A percentile compares a stretch with the other conserved stretches of the same genome.
Evolutionary conservation across 2,329 filamentous ascomycete genomes (phyloP).

Genomic region (Sordariomycetes sp.): DNA sequence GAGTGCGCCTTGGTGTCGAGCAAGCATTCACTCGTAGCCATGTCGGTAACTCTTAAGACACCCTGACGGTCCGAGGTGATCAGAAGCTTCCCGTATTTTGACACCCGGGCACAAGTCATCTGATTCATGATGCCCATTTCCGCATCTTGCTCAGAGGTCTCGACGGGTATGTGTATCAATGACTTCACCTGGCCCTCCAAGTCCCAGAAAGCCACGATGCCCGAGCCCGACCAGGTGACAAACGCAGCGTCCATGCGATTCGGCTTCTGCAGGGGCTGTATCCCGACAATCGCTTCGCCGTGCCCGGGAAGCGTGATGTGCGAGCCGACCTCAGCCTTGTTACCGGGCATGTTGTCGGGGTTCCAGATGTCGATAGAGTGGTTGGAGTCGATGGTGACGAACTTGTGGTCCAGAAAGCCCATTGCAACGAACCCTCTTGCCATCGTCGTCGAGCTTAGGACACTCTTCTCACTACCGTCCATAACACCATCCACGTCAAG

Average conservation of each 20-base stretch:
- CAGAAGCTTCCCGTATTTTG: conserved; percentile 54
- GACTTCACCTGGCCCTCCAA: conserved; percentile 59
- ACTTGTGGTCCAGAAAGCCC: conserved; percentile 55
- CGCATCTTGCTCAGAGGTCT: conserved; percentile 42
- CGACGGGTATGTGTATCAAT: conserved; percentile 59
- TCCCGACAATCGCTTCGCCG: conserved; percentile 61
- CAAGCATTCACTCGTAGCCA: conserved; percentile 48
- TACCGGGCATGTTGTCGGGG: conserved; percentile 31
- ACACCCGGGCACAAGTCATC: conserved; percentile 49
- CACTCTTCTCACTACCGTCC: conserved; percentile 24
- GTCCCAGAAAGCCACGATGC: conserved; percentile 77
- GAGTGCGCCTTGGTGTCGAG: conserved; percentile 79
- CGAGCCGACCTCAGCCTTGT: conserved; percentile 24
- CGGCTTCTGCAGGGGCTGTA: conserved; percentile 52
- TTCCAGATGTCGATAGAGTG: conserved; percentile 65
- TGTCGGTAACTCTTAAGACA: conserved; percentile 64
- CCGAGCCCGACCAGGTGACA: conserved; percentile 80
- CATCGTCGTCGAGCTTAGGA: conserved; percentile 27
- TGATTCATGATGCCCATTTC: conserved; percentile 49
- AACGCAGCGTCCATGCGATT: conserved; percentile 62
- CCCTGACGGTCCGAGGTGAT: conserved; percentile 82
- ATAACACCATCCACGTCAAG: conserved; percentile 42
- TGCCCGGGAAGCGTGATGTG: conserved; percentile 52
- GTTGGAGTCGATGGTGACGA: conserved; percentile 68
- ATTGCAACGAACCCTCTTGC: conserved; percentile 51